Evolutionary conservation across 1,139 yeast species (phyloP), one percentile per base, ranked within the genome.

Genomic region (Candida sojae): DNA sequence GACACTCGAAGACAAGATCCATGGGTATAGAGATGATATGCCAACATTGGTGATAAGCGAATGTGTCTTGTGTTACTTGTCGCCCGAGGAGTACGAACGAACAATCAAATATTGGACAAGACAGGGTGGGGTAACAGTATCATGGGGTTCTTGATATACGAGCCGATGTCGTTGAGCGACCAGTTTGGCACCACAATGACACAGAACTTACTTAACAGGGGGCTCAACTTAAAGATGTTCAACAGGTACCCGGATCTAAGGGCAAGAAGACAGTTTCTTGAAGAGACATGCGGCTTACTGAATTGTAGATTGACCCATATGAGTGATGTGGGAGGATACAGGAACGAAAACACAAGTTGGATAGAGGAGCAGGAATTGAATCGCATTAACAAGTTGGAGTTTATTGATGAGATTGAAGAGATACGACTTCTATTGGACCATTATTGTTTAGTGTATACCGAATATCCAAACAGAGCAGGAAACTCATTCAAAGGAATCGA

Each of bases 391-490:
- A 62, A 69, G 30, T 71, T 92, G 44, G 98, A 93, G 62, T 73
- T 91, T 56, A 71, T 93, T 36, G 99, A 93, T 66, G 99, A 93
- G 63, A 69, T 90, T 11, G 99, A 93, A 67, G 99, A 93, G 61
- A 75, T 93, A 58, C 72, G 75, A 54, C 69, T 93, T 39, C 73
- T 93, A 49, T 79, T 89, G 53, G 76, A 79, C 40, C 99, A 93
- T 65, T 93, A 93, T 60, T 85, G 96, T 48, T 51, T 67, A 36
- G 53, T 60, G 17, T 67, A 63, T 44, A 68, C 58, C 1, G 69
- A 64, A 34, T 54, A 43, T 34, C 34, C 39, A 30, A 31, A 31
- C n/a, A 23, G 9, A 10, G 26, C 21, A 11, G 37, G 8, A 4
- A 9, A 6, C n/a, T 23, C 31, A 7, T 51, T 52, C 34, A 31